phyloP scores from a whole-genome alignment of 148 eudicot species.

The Agrostemma githago region DNA sequence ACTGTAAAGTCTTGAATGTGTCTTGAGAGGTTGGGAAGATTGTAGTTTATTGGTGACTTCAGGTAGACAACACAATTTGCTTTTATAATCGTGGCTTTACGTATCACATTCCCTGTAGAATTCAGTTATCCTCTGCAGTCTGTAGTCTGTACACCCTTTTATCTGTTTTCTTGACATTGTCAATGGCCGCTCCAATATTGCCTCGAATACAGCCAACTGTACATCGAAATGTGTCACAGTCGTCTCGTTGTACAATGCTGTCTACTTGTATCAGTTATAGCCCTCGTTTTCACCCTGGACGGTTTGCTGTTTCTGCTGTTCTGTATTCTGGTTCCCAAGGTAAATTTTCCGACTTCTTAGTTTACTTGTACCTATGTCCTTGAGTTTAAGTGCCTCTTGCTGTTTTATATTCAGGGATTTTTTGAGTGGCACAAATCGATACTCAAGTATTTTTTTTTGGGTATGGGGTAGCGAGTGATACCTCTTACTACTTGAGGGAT shows the following conservation, averaged over 20 bases:
- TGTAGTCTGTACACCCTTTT: background rate
- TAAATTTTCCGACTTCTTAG: background rate
- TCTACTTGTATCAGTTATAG: background rate
- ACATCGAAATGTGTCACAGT: background rate
- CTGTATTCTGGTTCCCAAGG: constrained; percentile 24
- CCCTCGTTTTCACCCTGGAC: background rate
- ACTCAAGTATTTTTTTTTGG: no score
- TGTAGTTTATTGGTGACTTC: background rate
- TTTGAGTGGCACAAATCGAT: no score
- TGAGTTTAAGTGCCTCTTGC: background rate
- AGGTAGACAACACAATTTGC: constrained; percentile 2
- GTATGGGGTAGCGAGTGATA: no score
- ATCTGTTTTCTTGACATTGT: background rate
- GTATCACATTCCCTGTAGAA: background rate
- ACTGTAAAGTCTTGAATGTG: background rate
- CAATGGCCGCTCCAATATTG: constrained; percentile 15
- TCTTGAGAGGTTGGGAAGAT: constrained; percentile 16
- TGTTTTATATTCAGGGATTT: no score
- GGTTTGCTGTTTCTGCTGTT: constrained; percentile 16
- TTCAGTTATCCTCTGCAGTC: background rate
- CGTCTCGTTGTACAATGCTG: constrained; percentile 10
- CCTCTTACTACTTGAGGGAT: no score
- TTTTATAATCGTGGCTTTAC: background rate
- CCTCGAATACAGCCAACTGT: background rate
- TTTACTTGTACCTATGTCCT: background rate